Base-by-base conservation (phyloP, 2,329 filamentous ascomycete species). In the Penicillium freii region DNA sequence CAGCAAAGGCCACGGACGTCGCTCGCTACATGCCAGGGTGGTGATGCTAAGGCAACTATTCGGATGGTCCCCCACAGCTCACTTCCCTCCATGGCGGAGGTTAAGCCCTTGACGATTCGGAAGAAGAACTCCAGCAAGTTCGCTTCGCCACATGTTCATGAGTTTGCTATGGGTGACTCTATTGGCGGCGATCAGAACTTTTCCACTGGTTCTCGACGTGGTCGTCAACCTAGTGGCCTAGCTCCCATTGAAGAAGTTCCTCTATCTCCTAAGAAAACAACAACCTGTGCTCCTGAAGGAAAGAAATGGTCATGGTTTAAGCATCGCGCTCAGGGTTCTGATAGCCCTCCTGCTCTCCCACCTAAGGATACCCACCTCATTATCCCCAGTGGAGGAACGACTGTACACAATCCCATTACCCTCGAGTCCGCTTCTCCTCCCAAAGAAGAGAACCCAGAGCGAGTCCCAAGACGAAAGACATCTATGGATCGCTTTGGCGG, bases 41-140 rank as follows among this genome's bases (percentile, higher is more conserved):
- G 46, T 21, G 66, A 75, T 51, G 65, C 64, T 11, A 75, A 68
- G 54, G 72, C 76, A 31, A 86, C 84, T 0, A 83, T 87, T 43
- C 79, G 85, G 13, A 73, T 87, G 61, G 83, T 87, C 3, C 77
- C 81, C 29, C 77, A 79, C 10, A 81, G 81, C 36, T 80, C 82
- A 5, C 67, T 78, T 10, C 76, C 73, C 4, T 77, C 75, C 6
- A 74, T 77, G 27, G 69, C 71, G 31, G 73, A 71, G 17, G 67
- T 83, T 8, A 81, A 80, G 39, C 82, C 84, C 2, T 73, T 86
- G 45, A 82, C 80, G 48, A 81, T 86, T 42, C 78, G 81, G 47
- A 86, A 86, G 72, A 74, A 66, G 56, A 52, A 54, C 29, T 25
- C 36, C 43, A 42, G 25, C 43, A 62, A 58, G 29, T 17, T 36